Conservation (phyloP, 495 filamentous ascomycete genomes). For the Amniculicola lignicola region DNA sequence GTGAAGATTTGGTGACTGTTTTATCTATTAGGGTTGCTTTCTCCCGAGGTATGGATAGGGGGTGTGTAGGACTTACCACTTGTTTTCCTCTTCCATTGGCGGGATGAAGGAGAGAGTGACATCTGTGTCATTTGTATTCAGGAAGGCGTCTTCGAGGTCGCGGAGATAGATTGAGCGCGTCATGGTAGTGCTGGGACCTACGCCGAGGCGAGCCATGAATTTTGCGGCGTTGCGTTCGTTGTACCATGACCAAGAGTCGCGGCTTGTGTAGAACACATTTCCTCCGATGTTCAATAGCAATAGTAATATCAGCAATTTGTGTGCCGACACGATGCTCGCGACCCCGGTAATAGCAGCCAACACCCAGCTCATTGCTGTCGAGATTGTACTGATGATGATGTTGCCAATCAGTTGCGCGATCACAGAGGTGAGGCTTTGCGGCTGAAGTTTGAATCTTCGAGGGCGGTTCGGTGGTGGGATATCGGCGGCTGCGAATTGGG, state of each 20-base stretch:
- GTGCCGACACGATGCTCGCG: conserved; percentile 68
- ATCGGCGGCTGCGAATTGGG: conserved; percentile 58
- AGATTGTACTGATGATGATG: conserved; percentile 65
- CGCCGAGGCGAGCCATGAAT: conserved; percentile 77
- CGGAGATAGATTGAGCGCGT: conserved; percentile 76
- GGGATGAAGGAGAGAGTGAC: not conserved
- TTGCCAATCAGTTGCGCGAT: conserved; percentile 65
- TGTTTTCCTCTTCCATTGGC: conserved; percentile 39
- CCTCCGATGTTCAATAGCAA: conserved; percentile 63
- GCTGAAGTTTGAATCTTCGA: conserved; percentile 59
- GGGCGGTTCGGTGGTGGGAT: conserved; percentile 42
- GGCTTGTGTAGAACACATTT: conserved; percentile 69
- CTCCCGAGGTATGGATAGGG: not conserved
- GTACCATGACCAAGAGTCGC: conserved; percentile 74
- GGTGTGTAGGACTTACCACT: conserved; percentile 13
- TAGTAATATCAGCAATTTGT: conserved; percentile 68
- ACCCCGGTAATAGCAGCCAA: conserved; percentile 59
- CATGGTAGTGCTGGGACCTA: conserved; percentile 75
- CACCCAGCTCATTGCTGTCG: conserved; percentile 70
- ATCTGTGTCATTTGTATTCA: conserved; percentile 17
- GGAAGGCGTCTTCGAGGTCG: conserved; percentile 65
- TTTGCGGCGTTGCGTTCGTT: conserved; percentile 71
- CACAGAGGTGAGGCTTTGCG: conserved; percentile 65
- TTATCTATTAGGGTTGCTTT: not conserved
- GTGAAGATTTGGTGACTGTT: conserved; percentile 31